Percentiles rank a stretch among this genome's conserved stretches.
These are phyloP conservation scores for Talaromyces sp. DNA, from an alignment of 2,329 filamentous ascomycete species.

Conservation along the genomic window DNA sequence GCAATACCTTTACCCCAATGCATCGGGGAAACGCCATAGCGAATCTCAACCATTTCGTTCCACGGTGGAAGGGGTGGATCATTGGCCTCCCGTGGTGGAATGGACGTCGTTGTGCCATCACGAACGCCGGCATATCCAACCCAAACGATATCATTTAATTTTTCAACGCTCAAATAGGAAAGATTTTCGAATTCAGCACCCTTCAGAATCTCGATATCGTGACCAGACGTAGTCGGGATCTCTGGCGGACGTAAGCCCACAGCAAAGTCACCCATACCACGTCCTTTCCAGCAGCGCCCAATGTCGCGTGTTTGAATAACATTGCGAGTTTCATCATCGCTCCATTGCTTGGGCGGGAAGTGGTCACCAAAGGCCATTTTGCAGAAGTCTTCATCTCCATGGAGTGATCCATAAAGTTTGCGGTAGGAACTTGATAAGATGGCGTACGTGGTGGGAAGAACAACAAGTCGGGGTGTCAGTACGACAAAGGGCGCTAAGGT, in stretches of 20 bases:
- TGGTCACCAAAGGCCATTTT: conserved; percentile 22
- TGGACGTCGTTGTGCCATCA: conserved; percentile 24
- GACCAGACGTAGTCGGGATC: too few species aligned
- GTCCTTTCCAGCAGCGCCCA: conserved; percentile 14
- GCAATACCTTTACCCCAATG: conserved; percentile 29
- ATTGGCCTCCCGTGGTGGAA: conserved; percentile 14
- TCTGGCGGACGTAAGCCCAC: conserved; percentile 13
- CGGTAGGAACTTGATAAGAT: too few species aligned
- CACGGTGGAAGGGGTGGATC: conserved; percentile 19
- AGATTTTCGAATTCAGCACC: neutral
- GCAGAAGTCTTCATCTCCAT: conserved; percentile 21
- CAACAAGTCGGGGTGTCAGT: too few species aligned
- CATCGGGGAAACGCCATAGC: conserved; percentile 26
- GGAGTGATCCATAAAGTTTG: too few species aligned
- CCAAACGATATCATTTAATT: too few species aligned
- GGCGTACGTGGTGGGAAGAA: too few species aligned
- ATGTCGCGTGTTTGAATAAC: conserved; percentile 22
- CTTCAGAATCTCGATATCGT: conserved; percentile 1
- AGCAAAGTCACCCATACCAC: conserved; percentile 20
- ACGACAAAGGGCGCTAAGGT: too few species aligned
- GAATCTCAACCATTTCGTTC: conserved; percentile 31
- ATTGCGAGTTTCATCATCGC: conserved; percentile 18
- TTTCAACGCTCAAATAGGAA: conserved; percentile 5
- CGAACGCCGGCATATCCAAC: conserved; percentile 26
- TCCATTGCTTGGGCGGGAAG: conserved; percentile 19